Evolutionary conservation across 2,329 filamentous ascomycete species (phyloP).

Genomic region (Lasiodiplodia sp.): DNA sequence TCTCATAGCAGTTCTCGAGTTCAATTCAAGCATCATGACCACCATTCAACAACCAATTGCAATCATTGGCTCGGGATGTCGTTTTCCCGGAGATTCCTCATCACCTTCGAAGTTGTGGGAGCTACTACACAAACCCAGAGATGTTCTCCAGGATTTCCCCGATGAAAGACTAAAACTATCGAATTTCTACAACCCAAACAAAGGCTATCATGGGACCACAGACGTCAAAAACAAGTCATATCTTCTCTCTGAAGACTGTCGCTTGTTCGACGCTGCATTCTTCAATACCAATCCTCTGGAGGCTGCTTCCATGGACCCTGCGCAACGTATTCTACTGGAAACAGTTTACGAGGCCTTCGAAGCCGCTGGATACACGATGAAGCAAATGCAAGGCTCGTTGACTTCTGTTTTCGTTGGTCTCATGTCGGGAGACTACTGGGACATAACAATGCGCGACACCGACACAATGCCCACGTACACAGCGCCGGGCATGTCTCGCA

Average conservation of each 20-base stretch:
- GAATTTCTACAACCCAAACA: slow-evolving; percentile 33
- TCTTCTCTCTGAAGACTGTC: slow-evolving; percentile 36
- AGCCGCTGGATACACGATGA: slow-evolving; percentile 29
- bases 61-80: slow-evolving; percentile 47
- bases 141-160: slow-evolving; percentile 42
- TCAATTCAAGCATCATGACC: neutral
- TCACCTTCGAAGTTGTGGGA: slow-evolving; percentile 46
- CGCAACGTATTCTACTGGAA: slow-evolving; percentile 36
- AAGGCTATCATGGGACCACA: slow-evolving; percentile 4
- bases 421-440: slow-evolving; percentile 27
- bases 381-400: slow-evolving; percentile 29
- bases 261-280: slow-evolving; percentile 41
- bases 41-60: slow-evolving; percentile 38
- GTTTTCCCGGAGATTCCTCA: slow-evolving; percentile 43
- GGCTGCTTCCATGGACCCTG: slow-evolving; percentile 38
- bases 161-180: slow-evolving; percentile 40
- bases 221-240: slow-evolving; percentile 20
- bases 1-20: neutral
- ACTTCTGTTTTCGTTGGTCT: slow-evolving; percentile 34
- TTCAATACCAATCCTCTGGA: slow-evolving; percentile 41
- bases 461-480: slow-evolving; percentile 33
- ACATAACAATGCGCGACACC: slow-evolving; percentile 33
- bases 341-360: slow-evolving; percentile 35
- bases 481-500: slow-evolving; percentile 32
- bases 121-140: slow-evolving; percentile 38